Conservation (phyloP, 1,284 basidiomycete species). For the Inonotus obliquus region DNA sequence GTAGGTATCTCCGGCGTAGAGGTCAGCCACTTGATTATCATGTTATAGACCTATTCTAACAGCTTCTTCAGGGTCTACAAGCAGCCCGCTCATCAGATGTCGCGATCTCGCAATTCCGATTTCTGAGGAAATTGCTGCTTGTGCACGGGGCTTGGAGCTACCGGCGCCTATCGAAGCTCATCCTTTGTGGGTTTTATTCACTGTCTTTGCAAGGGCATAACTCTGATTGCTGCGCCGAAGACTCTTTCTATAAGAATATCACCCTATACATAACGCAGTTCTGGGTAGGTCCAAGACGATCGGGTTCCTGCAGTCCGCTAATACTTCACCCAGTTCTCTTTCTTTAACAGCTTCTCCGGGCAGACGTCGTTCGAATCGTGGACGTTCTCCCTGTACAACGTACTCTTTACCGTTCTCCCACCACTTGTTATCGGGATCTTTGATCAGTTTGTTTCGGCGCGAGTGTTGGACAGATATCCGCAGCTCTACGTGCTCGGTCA, state of each 20-base stretch:
- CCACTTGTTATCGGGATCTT: conserved; percentile 97
- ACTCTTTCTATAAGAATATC: conserved; percentile 97
- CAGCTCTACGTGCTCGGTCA: conserved; percentile 94
- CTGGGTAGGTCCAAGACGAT: conserved; percentile 60
- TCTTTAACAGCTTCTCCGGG: conserved; percentile 98
- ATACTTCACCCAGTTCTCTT: conserved; percentile 70
- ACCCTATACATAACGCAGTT: conserved; percentile 97
- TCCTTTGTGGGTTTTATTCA: conserved; percentile 69
- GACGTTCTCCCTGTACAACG: conserved; percentile 94
- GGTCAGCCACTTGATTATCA: conserved; percentile 36
- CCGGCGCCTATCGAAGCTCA: conserved; percentile 89
- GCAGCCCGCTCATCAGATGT: conserved; percentile 96
- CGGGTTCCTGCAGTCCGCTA: not conserved
- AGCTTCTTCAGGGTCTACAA: conserved; percentile 74
- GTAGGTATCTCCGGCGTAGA: conserved; percentile 98
- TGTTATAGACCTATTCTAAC: not conserved
- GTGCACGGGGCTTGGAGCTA: conserved; percentile 99
- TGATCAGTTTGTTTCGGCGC: conserved; percentile 96
- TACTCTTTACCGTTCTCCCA: conserved; percentile 91
- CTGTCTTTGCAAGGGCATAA: not conserved
- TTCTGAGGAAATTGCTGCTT: conserved; percentile 89
- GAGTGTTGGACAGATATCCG: conserved; percentile 95
- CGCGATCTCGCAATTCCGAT: conserved; percentile 98
- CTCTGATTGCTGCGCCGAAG: conserved; percentile 35
- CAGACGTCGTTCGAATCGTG: conserved; percentile 98